Evolutionary conservation across 73 alveolate species (phyloP), one percentile per base, ranked within the genome.

Genomic region (Durusdinium trenchii): DNA sequence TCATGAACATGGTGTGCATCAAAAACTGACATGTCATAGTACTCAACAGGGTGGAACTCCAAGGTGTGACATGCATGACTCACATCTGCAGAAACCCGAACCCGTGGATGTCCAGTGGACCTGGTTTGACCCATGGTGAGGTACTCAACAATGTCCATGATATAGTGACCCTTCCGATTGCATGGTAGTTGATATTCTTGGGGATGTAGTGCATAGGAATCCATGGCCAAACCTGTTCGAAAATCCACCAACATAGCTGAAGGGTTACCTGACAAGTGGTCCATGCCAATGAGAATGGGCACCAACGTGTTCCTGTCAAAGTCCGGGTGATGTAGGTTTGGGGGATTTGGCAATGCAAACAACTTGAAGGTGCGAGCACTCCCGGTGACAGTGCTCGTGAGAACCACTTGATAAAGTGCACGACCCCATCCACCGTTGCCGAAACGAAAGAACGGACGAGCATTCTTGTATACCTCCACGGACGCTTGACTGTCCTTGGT

Each of bases 251-350:
- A 4, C 38, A 83, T 26, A 0, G 75, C 73, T 50, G 73, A 48
- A 4, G 47, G 75, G 4, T 52, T 50, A 43, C 86, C 86, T 10
- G 86, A 76, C 5, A 76, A 40, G 23, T 76, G 86, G 45, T 76
- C 67, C 94, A 83, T 83, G 16, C 94, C 94, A 48, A 83, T n/a
- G 4, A 83, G 12, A 5, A 83, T 38, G 5, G 94, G 94, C 3
- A 52, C 75, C 73, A 83, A 3, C 9, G 50, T 1, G 32, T 20
- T 0, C 38, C n/a, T 14, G 64, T 36, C 46, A 45, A 28, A 57
- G 23, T 23, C 69, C 12, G 69, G 38, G 0, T 46, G 35, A 50
- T 78, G 45, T 1, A 26, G 42, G 2, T 42, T n/a, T 2, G 36
- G 43, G 1, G 64, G 64, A 42, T 81, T 46, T 1, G 91, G 91